Conservation (phyloP, 331 rosid species). For the Prunus yedoensis region DNA sequence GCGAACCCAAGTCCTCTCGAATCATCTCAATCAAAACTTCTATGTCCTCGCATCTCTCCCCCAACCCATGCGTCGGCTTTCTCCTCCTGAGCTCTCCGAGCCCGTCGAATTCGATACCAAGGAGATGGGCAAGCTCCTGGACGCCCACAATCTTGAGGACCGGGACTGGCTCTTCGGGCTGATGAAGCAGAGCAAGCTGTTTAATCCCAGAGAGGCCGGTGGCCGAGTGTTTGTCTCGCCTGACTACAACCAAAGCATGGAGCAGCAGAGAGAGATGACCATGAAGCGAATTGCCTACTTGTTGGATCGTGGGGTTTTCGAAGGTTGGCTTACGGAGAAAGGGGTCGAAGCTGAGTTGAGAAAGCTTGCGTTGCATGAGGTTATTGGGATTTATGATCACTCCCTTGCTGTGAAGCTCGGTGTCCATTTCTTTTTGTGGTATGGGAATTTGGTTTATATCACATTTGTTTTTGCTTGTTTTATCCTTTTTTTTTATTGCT, state of each 20-base stretch:
- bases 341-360: conserved; percentile 52
- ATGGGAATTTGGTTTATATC: not conserved
- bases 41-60: conserved; percentile 20
- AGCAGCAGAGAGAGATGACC: conserved; percentile 79
- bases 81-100: conserved; percentile 50
- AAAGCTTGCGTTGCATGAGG: conserved; percentile 62
- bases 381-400: conserved; percentile 68
- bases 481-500: not conserved
- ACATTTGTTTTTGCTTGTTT: not conserved
- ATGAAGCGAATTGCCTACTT: conserved; percentile 68
- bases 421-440: conserved; percentile 77
- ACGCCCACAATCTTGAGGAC: conserved; percentile 60
- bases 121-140: conserved; percentile 67
- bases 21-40: conserved; percentile 36
- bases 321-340: conserved; percentile 64
- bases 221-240: conserved; percentile 62
- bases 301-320: conserved; percentile 56
- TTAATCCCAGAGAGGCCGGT: conserved; percentile 48
- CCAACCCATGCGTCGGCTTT: conserved; percentile 38
- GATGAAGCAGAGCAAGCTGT: conserved; percentile 60
- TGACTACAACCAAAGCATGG: conserved; percentile 80
- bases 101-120: conserved; percentile 38
- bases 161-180: conserved; percentile 74
- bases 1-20: conserved; percentile 51
- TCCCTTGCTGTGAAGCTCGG: conserved; percentile 79